These are phyloP conservation scores for Smallanthus sonchifolius DNA, from an alignment of 129 eudicot species.

Conservation along the genomic window DNA sequence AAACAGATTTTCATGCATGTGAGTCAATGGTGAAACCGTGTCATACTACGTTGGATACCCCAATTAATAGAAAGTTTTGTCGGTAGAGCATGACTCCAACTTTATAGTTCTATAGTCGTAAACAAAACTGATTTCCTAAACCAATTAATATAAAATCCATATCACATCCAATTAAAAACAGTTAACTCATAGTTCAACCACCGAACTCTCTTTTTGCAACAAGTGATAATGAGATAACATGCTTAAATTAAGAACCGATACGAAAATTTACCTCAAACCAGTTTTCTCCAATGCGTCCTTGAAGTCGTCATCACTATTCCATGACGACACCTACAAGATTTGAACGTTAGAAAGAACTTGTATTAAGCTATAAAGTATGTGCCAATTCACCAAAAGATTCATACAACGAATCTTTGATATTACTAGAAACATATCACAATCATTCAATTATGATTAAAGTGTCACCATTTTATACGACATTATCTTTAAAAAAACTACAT, in stretches of 20 bases:
- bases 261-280: slow-evolving; percentile 40
- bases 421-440: not conserved
- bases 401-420: not conserved
- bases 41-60: too few species aligned
- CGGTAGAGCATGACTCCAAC: too few species aligned
- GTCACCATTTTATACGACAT: too few species aligned
- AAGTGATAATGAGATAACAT: not conserved
- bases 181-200: not conserved
- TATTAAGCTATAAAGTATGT: too few species aligned
- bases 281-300: slow-evolving; percentile 62
- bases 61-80: too few species aligned
- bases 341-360: too few species aligned
- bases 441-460: too few species aligned
- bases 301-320: slow-evolving; percentile 53
- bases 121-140: not conserved
- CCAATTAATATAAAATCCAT: not conserved
- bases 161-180: not conserved
- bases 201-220: not conserved
- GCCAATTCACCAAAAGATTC: too few species aligned
- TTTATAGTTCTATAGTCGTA: too few species aligned
- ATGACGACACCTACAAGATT: slow-evolving; percentile 59
- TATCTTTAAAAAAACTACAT: too few species aligned
- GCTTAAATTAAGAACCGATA: not conserved
- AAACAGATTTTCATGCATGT: too few species aligned
- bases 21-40: too few species aligned